Evolutionary conservation across 768 basidiomycete genomes (phyloP).

Genomic region (Mycena belliarum): DNA sequence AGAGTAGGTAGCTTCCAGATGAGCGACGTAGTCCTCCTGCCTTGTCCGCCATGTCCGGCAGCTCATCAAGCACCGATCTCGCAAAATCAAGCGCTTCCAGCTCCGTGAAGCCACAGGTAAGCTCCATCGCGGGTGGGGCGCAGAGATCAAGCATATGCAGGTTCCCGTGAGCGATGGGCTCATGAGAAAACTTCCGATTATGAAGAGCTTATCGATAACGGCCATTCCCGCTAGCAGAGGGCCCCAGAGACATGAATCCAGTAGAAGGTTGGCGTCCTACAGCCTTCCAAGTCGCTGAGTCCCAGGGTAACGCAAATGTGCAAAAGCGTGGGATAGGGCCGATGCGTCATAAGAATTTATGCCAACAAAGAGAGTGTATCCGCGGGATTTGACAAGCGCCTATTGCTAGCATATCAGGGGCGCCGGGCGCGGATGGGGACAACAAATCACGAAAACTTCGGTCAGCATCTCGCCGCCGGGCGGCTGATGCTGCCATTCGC

Average conservation of each 20-base stretch:
- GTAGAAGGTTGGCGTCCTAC: no score
- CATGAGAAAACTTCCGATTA: not conserved
- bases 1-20: constrained; percentile 2
- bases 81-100: constrained; percentile 1
- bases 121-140: not conserved
- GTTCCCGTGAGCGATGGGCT: no score
- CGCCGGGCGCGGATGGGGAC: no score
- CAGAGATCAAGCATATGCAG: not conserved
- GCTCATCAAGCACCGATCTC: not conserved
- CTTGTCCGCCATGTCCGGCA: not conserved
- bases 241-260: not conserved
- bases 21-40: not conserved
- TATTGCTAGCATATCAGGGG: no score
- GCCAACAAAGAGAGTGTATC: not conserved
- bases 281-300: no score
- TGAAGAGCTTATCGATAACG: constrained; percentile 1
- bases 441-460: no score
- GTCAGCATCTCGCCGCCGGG: no score
- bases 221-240: not conserved
- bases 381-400: not conserved
- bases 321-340: not conserved
- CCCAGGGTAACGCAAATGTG: not conserved
- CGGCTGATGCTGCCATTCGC: no score
- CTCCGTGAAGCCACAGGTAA: constrained; percentile 12
- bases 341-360: constrained; percentile 2